Percentiles rank a stretch among this genome's conserved stretches.
Conservation (phyloP, 1,139 yeast species). For the Protomyces pachydermus region DNA sequence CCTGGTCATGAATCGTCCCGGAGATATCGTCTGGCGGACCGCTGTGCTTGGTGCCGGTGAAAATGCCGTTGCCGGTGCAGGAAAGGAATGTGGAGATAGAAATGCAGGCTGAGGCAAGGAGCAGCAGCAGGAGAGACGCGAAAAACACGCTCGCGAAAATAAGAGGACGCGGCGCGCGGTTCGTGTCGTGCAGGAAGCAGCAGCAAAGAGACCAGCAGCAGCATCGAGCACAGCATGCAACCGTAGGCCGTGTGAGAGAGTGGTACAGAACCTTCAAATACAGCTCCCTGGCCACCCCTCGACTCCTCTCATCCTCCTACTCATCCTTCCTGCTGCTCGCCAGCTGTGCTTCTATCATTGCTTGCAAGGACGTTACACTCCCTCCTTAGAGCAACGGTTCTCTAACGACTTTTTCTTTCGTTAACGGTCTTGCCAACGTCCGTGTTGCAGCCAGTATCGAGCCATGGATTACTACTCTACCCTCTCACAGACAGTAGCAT, state of each 20-base stretch:
- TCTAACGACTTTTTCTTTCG: too few species aligned
- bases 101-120: background rate
- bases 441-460: background rate
- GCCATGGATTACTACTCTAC: slow-evolving; percentile 14
- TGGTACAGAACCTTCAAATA: background rate
- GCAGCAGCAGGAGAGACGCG: background rate
- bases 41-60: too few species aligned
- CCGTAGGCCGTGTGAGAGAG: too few species aligned
- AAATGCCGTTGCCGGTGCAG: background rate
- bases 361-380: background rate
- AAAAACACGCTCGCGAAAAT: background rate
- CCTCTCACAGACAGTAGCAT: background rate
- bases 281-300: background rate
- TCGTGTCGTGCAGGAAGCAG: too few species aligned
- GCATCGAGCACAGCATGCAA: too few species aligned
- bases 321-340: background rate
- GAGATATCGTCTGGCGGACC: too few species aligned
- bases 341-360: background rate
- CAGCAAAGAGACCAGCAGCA: too few species aligned
- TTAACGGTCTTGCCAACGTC: too few species aligned
- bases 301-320: background rate
- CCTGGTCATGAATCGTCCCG: too few species aligned
- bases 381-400: too few species aligned
- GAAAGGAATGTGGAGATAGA: background rate
- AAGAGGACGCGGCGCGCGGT: too few species aligned